phyloP scores from a whole-genome alignment of 768 basidiomycete genomes.

The Mycena galopus region DNA sequence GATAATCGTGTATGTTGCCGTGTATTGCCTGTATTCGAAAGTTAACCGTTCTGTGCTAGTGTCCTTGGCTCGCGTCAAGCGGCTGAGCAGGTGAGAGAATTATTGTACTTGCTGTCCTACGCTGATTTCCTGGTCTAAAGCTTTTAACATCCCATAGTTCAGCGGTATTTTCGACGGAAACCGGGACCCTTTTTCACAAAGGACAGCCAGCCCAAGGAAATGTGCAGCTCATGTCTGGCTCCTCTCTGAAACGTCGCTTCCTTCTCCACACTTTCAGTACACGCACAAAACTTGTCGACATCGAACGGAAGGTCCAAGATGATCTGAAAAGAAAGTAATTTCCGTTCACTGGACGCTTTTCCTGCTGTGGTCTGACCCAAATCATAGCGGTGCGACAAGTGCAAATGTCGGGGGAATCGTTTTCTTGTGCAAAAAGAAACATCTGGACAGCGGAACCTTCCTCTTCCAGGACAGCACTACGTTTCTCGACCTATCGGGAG shows the following conservation, averaged over 20 bases:
- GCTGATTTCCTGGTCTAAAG: neutral
- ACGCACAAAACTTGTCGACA: neutral
- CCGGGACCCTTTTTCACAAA: neutral
- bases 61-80: constrained; percentile 15
- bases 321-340: neutral
- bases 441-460: neutral
- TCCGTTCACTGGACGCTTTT: neutral
- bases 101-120: neutral
- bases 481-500: neutral
- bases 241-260: constrained; percentile 10
- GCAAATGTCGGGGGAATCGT: constrained; percentile 17
- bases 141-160: constrained; percentile 5
- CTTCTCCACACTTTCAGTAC: constrained; percentile 2
- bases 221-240: constrained; percentile 10
- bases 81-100: constrained; percentile 9
- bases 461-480: neutral
- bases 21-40: neutral
- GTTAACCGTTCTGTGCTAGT: constrained; percentile 1
- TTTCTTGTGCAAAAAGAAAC: constrained; percentile 13
- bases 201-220: constrained; percentile 6
- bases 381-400: constrained; percentile 1
- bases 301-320: neutral
- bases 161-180: constrained; percentile 3
- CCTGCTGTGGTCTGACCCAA: neutral
- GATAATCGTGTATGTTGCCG: constrained; percentile 13